Evolutionary conservation across 495 filamentous ascomycete species (phyloP), one percentile per base, ranked within the genome.

Genomic region (Talaromyces proteolyticus): DNA sequence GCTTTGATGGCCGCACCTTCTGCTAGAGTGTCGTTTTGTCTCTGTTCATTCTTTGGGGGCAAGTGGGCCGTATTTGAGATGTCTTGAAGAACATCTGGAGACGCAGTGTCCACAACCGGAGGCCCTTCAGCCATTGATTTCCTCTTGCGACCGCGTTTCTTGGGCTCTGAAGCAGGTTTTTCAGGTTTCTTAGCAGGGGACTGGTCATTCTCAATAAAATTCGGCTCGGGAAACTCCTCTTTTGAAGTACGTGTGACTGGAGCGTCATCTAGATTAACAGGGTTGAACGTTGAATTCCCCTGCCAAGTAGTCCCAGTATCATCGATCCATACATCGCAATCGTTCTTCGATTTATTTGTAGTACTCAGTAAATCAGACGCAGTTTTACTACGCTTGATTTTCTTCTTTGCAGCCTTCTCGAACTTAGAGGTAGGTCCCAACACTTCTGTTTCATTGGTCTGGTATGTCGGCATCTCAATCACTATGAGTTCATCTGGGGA

Each of bases 81-180:
- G 11, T 55, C 41, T 16, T 50, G 49, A 18, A 47, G 48, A 23
- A 44, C 25, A 47, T 1, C 19, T 17, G 36, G 26, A 14, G 39
- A 29, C 44, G 39, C 46, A 7, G 3, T 52, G 20, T 10, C 17
- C 8, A 14, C 17, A 18, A 44, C 21, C 5, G 44, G 11, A 23
- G 50, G 37, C 21, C 18, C 42, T 18, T 68, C 66, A 4, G 51
- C 12, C 6, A 63, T 55, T 47, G 62, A 63, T 61, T 73, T 76
- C 38, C 65, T 66, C 53, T 74, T 74, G 25, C 73, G 68, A 10
- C 73, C 71, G 47, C 71, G 70, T 56, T 74, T 76, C 46, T 70
- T 73, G 20, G 68, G 64, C 0, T 53, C 55, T 17, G 61, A 53
- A 2, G 40, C 17, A 47, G 50, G 7, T 38, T 41, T 17, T 29